Conservation (phyloP, 345 rosid species). For the Gossypium bickii region DNA sequence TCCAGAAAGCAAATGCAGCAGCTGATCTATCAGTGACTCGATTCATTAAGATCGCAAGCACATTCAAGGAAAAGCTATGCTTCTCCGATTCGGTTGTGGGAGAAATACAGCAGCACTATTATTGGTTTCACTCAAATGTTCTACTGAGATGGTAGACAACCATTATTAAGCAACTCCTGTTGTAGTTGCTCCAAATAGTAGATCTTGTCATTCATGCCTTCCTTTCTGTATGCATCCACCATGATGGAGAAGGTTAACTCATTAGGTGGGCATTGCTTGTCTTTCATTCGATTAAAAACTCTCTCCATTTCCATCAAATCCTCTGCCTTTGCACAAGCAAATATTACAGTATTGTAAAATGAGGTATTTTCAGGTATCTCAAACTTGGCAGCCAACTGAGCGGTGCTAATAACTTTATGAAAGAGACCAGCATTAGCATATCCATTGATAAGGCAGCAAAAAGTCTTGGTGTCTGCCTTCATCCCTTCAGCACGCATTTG, state of each 20-base stretch:
- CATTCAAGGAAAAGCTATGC: not conserved
- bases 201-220: slow-evolving; percentile 78
- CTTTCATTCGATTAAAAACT: slow-evolving; percentile 74
- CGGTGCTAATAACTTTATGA: slow-evolving; percentile 71
- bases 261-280: slow-evolving; percentile 51
- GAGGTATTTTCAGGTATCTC: slow-evolving; percentile 70
- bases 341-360: slow-evolving; percentile 65
- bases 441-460: slow-evolving; percentile 76
- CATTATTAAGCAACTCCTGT: slow-evolving; percentile 17
- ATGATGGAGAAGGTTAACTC: slow-evolving; percentile 57
- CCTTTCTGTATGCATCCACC: slow-evolving; percentile 69
- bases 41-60: not conserved
- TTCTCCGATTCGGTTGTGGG: not conserved
- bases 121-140: not conserved
- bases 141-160: not conserved
- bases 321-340: slow-evolving; percentile 69
- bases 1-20: not conserved
- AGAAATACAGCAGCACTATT: not conserved
- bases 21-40: not conserved
- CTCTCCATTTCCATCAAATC: slow-evolving; percentile 95
- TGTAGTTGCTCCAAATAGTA: slow-evolving; percentile 71
- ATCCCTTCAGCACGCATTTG: slow-evolving; percentile 83
- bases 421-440: slow-evolving; percentile 77
- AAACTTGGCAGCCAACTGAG: slow-evolving; percentile 64
- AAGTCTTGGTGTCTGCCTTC: slow-evolving; percentile 84